Percentiles rank a stretch among this genome's conserved stretches.
These are phyloP conservation scores for Carex myosuroides DNA, from an alignment of 176 grass and related monocot species.

Conservation along the genomic window DNA sequence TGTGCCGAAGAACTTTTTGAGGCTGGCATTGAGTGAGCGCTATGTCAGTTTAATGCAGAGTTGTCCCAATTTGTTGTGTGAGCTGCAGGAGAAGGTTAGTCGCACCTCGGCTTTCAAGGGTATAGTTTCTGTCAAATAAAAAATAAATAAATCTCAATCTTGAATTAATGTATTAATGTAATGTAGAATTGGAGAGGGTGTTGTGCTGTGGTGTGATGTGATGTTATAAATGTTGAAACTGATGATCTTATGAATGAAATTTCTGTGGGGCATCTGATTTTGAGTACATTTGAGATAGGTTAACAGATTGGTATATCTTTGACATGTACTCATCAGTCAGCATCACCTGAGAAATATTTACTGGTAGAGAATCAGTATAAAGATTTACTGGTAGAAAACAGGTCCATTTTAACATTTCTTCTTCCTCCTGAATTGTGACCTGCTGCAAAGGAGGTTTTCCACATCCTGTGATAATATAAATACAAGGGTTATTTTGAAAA, in stretches of 20 bases:
- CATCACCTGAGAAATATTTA: too few relatives aligned
- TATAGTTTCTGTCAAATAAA: conserved; percentile 4
- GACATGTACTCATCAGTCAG: too few relatives aligned
- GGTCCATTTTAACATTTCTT: too few relatives aligned
- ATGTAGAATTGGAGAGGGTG: background rate
- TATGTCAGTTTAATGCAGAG: background rate
- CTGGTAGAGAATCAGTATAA: too few relatives aligned
- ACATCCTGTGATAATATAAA: too few relatives aligned
- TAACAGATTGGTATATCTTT: background rate
- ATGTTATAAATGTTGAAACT: background rate
- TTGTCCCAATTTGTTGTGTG: conserved; percentile 12
- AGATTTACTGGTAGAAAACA: too few relatives aligned
- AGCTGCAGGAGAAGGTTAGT: conserved; percentile 19
- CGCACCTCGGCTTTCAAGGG: background rate
- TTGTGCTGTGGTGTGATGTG: conserved; percentile 1
- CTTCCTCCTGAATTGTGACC: too few relatives aligned
- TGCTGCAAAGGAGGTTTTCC: too few relatives aligned
- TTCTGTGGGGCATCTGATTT: background rate
- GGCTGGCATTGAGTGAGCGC: conserved; percentile 12
- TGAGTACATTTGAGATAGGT: background rate
- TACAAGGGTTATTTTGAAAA: too few relatives aligned
- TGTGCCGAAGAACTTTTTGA: conserved; percentile 26
- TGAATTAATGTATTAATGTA: background rate
- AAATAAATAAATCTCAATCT: background rate
- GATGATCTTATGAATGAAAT: background rate